Conservation (phyloP, 108 stramenopile genomes). For the Nitzschia putrida region DNA sequence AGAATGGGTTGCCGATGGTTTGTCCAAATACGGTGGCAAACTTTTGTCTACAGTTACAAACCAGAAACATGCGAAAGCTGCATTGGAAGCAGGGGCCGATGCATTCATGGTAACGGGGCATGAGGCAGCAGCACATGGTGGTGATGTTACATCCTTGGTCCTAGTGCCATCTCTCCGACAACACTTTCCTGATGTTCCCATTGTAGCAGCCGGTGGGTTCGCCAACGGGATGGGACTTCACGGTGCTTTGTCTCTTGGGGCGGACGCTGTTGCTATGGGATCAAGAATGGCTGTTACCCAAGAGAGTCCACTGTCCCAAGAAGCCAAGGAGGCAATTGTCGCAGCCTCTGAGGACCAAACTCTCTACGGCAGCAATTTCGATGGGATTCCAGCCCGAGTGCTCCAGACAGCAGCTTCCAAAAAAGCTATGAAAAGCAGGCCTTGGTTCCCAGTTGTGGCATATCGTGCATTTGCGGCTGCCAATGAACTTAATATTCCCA, state of each 20-base stretch:
- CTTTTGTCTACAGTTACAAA: constrained; percentile 82
- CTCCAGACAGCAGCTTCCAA: constrained; percentile 61
- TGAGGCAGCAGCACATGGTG: constrained; percentile 92
- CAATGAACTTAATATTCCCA: constrained; percentile 60
- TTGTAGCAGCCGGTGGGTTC: constrained; percentile 93
- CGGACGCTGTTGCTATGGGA: constrained; percentile 91
- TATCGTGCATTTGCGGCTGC: constrained; percentile 81
- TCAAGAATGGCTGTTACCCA: constrained; percentile 74
- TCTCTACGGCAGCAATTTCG: constrained; percentile 85
- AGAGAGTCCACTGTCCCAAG: constrained; percentile 71
- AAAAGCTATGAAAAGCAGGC: constrained; percentile 51
- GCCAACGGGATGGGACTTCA: constrained; percentile 82
- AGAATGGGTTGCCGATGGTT: constrained; percentile 78
- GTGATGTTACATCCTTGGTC: constrained; percentile 80
- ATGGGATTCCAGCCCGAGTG: constrained; percentile 86
- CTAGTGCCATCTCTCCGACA: constrained; percentile 70
- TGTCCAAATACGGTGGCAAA: constrained; percentile 76
- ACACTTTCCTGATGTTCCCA: constrained; percentile 74
- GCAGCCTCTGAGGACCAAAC: constrained; percentile 63
- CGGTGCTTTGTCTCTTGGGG: constrained; percentile 81
- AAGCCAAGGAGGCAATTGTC: constrained; percentile 68
- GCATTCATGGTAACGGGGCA: constrained; percentile 87
- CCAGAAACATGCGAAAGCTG: constrained; percentile 71
- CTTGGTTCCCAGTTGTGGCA: constrained; percentile 51
- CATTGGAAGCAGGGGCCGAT: constrained; percentile 75